phyloP scores from a whole-genome alignment of 305 asterid species.

The Plantago coronopus region DNA sequence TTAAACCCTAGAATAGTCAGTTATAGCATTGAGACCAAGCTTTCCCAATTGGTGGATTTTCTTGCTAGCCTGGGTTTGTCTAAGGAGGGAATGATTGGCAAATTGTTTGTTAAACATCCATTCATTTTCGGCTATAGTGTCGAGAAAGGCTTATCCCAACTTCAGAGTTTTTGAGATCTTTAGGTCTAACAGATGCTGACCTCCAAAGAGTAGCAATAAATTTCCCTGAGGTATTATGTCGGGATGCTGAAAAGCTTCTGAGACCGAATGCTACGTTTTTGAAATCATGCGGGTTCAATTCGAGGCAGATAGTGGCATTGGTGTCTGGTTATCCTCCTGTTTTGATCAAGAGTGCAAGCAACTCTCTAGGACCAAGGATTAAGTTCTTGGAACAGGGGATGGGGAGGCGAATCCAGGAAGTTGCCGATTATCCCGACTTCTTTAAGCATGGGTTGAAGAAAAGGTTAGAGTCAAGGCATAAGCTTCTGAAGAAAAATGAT shows the following conservation, averaged over 20 bases:
- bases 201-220: slow-evolving; percentile 58
- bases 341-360: slow-evolving; percentile 69
- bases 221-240: slow-evolving; percentile 76
- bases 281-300: slow-evolving; percentile 56
- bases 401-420: slow-evolving; percentile 70
- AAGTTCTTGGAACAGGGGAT: slow-evolving; percentile 76
- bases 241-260: slow-evolving; percentile 73
- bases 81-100: slow-evolving; percentile 67
- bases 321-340: slow-evolving; percentile 85
- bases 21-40: slow-evolving; percentile 88
- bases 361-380: slow-evolving; percentile 81
- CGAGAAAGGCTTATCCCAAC: slow-evolving; percentile 75
- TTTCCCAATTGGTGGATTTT: slow-evolving; percentile 67
- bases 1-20: slow-evolving; percentile 84
- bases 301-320: slow-evolving; percentile 55
- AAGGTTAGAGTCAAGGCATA: slow-evolving; percentile 68
- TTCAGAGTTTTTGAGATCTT: slow-evolving; percentile 58
- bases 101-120: slow-evolving; percentile 74
- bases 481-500: slow-evolving; percentile 47
- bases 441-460: slow-evolving; percentile 89
- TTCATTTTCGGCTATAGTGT: slow-evolving; percentile 80
- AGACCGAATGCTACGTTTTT: slow-evolving; percentile 65
- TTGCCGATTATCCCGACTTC: slow-evolving; percentile 76
- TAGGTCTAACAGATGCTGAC: slow-evolving; percentile 63
- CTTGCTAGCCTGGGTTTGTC: slow-evolving; percentile 65